Percentiles rank a stretch among this genome's conserved stretches.
phyloP scores from a whole-genome alignment of 2,329 filamentous ascomycete genomes.

The Penicillium sp. region DNA sequence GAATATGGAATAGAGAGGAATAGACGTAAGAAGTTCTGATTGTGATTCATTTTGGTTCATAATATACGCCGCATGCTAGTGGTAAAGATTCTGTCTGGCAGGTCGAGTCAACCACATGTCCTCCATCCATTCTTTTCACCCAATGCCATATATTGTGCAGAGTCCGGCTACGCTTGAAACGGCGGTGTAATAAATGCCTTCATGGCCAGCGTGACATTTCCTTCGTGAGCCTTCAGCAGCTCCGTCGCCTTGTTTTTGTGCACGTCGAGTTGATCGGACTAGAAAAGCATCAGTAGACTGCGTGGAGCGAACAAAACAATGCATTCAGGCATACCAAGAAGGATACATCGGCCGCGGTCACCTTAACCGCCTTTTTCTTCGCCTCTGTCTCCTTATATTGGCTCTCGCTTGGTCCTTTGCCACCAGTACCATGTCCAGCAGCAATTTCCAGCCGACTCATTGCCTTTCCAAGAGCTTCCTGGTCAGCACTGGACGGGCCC shows the following conservation, averaged over 20 bases:
- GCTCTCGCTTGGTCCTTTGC: constrained; percentile 21
- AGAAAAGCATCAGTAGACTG: neutral
- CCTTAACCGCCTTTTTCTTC: constrained; percentile 46
- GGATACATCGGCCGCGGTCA: constrained; percentile 46
- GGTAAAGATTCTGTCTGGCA: no score
- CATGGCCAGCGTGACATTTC: constrained; percentile 43
- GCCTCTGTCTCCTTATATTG: constrained; percentile 32
- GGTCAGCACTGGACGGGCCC: constrained; percentile 39
- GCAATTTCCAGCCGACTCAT: constrained; percentile 50
- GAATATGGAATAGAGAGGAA: no score
- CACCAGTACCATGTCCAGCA: constrained; percentile 26
- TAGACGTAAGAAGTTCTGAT: no score
- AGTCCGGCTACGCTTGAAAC: constrained; percentile 12
- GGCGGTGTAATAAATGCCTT: constrained; percentile 41
- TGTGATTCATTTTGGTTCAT: no score
- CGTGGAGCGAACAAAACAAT: neutral
- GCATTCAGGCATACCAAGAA: constrained; percentile 43
- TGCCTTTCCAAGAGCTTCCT: constrained; percentile 50
- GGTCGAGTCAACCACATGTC: no score
- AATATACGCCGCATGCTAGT: no score
- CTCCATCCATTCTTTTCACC: neutral
- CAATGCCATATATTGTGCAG: neutral
- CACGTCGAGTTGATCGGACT: constrained; percentile 48
- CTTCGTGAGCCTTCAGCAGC: constrained; percentile 47
- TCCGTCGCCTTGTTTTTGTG: constrained; percentile 49